Evolutionary conservation across 208 protist species (phyloP).

Genomic region (Leishmania tarentolae): DNA sequence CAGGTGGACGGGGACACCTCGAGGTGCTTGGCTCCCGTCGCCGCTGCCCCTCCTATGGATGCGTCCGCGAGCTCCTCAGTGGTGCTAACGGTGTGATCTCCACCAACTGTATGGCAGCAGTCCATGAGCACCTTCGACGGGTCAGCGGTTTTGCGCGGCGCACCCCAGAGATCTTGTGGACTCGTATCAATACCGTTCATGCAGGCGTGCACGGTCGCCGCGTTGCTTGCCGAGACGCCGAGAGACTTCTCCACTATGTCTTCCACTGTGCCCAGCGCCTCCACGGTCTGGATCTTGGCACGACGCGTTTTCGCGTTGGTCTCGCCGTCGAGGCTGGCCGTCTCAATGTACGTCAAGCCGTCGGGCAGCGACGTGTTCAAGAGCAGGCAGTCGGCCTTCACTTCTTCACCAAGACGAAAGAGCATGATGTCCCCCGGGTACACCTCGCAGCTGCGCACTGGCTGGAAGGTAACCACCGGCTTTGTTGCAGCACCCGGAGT

Average conservation of each 20-base stretch:
- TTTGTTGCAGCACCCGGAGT: background rate
- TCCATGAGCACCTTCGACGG: background rate
- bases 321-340: constrained; percentile 92
- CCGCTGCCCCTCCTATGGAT: background rate
- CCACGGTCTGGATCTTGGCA: constrained; percentile 64
- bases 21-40: background rate
- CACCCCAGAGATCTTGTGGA: background rate
- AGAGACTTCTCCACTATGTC: constrained; percentile 61
- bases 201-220: constrained; percentile 16
- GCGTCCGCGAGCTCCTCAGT: background rate
- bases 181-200: constrained; percentile 12
- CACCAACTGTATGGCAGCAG: constrained; percentile 9
- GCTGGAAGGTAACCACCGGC: constrained; percentile 31
- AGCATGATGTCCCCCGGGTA: constrained; percentile 84
- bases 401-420: constrained; percentile 59
- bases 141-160: background rate
- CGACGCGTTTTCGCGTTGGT: constrained; percentile 88
- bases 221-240: constrained; percentile 19
- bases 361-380: constrained; percentile 76
- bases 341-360: constrained; percentile 90
- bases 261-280: constrained; percentile 69
- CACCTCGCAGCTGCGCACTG: constrained; percentile 67
- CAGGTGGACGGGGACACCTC: background rate
- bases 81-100: background rate
- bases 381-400: constrained; percentile 86